phyloP scores from a whole-genome alignment of 2,329 filamentous ascomycete species.

The Cercospora sp. region DNA sequence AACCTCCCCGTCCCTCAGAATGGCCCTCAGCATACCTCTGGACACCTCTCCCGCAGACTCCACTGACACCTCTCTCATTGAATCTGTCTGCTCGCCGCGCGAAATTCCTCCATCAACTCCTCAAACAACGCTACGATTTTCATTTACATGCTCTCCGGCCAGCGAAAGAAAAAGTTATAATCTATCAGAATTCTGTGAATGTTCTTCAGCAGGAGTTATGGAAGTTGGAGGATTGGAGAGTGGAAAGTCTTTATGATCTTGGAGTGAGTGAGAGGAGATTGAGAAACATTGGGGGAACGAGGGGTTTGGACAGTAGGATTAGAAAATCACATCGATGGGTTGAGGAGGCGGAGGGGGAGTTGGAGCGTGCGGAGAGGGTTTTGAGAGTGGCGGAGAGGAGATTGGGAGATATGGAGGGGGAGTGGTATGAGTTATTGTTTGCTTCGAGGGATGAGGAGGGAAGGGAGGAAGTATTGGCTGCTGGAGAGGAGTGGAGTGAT shows the following conservation, averaged over 20 bases:
- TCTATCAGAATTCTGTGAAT: background rate
- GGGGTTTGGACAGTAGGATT: background rate
- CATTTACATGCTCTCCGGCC: background rate
- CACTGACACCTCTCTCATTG: background rate
- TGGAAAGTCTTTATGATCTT: background rate
- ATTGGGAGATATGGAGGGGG: background rate
- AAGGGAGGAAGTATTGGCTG: background rate
- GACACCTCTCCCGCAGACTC: background rate
- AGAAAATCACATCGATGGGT: background rate
- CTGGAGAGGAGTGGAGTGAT: too few relatives aligned
- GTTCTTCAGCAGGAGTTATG: background rate
- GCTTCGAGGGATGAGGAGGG: background rate
- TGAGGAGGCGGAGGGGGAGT: background rate
- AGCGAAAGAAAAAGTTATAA: background rate
- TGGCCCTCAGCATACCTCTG: background rate
- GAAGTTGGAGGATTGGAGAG: background rate
- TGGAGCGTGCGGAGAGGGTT: background rate
- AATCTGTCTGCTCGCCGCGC: background rate
- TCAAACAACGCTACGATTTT: background rate
- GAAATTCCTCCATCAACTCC: background rate
- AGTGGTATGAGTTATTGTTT: background rate
- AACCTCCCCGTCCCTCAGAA: background rate
- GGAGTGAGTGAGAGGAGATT: background rate
- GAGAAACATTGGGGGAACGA: background rate
- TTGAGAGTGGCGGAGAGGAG: background rate